Evolutionary conservation across 2,329 filamentous ascomycete species (phyloP).

Genomic region (Aspergillus piperis): DNA sequence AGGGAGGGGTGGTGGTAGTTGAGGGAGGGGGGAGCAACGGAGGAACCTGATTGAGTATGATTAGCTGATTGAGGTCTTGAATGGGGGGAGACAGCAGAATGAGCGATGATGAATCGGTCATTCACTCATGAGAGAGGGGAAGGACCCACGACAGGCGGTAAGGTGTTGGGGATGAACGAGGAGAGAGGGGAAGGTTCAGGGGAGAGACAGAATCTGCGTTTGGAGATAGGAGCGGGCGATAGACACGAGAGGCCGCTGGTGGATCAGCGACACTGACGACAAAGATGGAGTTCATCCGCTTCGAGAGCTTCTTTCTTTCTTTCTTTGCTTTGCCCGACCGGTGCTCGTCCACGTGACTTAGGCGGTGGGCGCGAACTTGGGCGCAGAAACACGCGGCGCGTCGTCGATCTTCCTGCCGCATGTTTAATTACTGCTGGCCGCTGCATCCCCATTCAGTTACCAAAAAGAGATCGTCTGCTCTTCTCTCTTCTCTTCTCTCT

Average conservation of each 20-base stretch:
- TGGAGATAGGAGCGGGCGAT: background rate
- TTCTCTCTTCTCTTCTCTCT: constrained; percentile 24
- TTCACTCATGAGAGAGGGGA: background rate
- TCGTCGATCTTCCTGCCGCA: constrained; percentile 21
- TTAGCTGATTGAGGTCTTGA: background rate
- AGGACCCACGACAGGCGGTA: background rate
- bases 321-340: constrained; percentile 18
- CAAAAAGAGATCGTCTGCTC: constrained; percentile 10
- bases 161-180: background rate
- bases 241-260: background rate
- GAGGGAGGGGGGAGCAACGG: constrained; percentile 5
- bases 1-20: constrained; percentile 7
- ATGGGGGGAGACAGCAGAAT: background rate
- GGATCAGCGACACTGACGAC: constrained; percentile 8
- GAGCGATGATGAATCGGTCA: background rate
- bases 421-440: constrained; percentile 22
- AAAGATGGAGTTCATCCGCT: constrained; percentile 1
- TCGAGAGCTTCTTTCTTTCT: too few species aligned
- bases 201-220: background rate
- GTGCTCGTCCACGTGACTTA: constrained; percentile 30
- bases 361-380: constrained; percentile 34
- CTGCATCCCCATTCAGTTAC: constrained; percentile 12
- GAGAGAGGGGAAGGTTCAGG: background rate
- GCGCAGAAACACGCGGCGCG: constrained; percentile 27
- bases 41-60: background rate